Evolutionary conservation across 148 eudicot species (phyloP).

Genomic region (Diospyros kaki): DNA sequence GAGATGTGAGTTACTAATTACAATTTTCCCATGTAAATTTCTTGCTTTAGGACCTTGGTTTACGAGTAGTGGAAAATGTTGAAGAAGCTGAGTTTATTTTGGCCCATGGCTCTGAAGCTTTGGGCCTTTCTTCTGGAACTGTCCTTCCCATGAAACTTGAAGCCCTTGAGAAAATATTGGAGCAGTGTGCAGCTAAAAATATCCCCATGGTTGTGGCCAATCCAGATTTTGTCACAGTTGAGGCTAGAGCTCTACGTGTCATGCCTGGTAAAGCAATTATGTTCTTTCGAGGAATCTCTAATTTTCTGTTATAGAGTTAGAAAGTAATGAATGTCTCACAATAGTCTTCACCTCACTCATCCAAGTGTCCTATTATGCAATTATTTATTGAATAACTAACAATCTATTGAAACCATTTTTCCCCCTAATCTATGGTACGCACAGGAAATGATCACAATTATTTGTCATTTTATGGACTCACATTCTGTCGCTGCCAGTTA

Average conservation of each 20-base stretch:
- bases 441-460: background rate
- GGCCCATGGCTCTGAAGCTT: slow-evolving; percentile 94
- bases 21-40: background rate
- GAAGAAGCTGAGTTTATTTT: slow-evolving; percentile 88
- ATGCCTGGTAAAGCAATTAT: slow-evolving; percentile 72
- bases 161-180: slow-evolving; percentile 74
- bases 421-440: background rate
- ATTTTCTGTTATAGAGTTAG: background rate
- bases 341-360: no score
- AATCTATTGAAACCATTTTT: background rate
- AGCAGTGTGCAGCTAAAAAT: slow-evolving; percentile 56
- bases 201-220: slow-evolving; percentile 98
- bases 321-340: background rate
- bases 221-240: slow-evolving; percentile 96
- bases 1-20: background rate
- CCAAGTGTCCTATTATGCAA: no score
- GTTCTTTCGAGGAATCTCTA: background rate
- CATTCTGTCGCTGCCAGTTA: no score
- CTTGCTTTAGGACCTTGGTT: slow-evolving; percentile 61
- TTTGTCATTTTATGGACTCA: background rate
- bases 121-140: slow-evolving; percentile 73
- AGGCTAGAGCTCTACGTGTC: slow-evolving; percentile 76
- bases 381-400: background rate
- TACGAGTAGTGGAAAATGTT: slow-evolving; percentile 77
- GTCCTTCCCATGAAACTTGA: slow-evolving; percentile 53